These are phyloP conservation scores for Xylariaceae sp. DNA, from an alignment of 2,329 filamentous ascomycete genomes.

Conservation along the genomic window DNA sequence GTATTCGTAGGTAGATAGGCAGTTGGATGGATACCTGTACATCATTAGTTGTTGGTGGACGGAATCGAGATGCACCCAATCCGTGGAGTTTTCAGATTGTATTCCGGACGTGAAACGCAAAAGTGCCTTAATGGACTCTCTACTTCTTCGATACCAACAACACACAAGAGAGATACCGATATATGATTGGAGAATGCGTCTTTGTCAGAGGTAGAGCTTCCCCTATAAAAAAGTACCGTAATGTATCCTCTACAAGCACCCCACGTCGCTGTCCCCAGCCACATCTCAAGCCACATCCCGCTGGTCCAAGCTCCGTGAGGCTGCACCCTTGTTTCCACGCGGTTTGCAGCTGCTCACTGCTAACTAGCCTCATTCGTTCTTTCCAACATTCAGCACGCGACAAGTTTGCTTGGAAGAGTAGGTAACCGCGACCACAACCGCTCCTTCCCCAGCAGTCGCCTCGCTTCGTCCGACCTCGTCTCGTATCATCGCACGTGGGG, in stretches of 20 bases:
- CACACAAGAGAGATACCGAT: too few species aligned
- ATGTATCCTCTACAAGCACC: too few species aligned
- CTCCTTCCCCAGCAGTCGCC: background rate
- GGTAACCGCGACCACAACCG: constrained; percentile 3
- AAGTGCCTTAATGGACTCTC: too few species aligned
- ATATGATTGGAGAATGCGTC: too few species aligned
- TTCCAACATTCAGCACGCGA: constrained; percentile 25
- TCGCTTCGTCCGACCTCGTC: constrained; percentile 4
- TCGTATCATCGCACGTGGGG: constrained; percentile 9
- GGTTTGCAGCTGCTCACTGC: constrained; percentile 9
- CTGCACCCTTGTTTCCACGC: constrained; percentile 14
- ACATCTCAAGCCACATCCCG: background rate
- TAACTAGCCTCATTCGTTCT: constrained; percentile 15
- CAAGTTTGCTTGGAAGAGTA: constrained; percentile 19
- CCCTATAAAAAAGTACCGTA: too few species aligned
- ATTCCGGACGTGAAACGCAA: too few species aligned
- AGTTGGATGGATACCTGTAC: background rate
- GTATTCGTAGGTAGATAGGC: background rate
- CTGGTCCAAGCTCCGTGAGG: constrained; percentile 19
- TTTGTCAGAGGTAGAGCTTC: too few species aligned
- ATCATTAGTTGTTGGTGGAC: background rate
- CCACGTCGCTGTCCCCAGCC: too few species aligned
- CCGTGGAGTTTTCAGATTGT: too few species aligned
- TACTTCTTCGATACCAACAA: too few species aligned
- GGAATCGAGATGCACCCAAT: too few species aligned